Evolutionary conservation across 352 stramenopile genomes (phyloP).

Genomic region (Globisporangium radiosum): DNA sequence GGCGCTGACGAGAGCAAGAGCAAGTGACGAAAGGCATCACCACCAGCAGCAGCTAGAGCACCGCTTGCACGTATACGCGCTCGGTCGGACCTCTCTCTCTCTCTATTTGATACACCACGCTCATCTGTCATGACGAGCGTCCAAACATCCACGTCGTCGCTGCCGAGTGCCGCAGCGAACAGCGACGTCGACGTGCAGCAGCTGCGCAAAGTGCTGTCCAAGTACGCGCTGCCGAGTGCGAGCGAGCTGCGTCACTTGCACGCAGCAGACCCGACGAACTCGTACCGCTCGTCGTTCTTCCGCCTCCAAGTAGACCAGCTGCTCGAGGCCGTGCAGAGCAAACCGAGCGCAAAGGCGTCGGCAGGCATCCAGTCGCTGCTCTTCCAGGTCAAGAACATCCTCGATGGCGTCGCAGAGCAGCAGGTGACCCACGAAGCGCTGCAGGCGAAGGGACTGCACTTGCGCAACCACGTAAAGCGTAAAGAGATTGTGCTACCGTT

Average conservation of each 20-base stretch:
- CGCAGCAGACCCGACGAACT: slow-evolving; percentile 62
- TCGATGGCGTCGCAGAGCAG: slow-evolving; percentile 54
- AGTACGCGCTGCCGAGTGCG: slow-evolving; percentile 87
- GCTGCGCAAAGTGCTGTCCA: slow-evolving; percentile 71
- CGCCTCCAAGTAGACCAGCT: slow-evolving; percentile 84
- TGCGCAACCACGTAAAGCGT: slow-evolving; percentile 72
- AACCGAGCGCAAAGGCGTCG: slow-evolving; percentile 37
- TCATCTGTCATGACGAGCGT: slow-evolving; percentile 9
- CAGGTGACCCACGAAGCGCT: slow-evolving; percentile 74
- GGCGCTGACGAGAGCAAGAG: neutral
- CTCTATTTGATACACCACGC: neutral
- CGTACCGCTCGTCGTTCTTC: slow-evolving; percentile 81
- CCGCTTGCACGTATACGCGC: neutral
- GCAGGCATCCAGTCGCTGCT: slow-evolving; percentile 61
- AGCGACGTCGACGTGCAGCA: slow-evolving; percentile 35
- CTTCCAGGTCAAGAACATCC: slow-evolving; percentile 74
- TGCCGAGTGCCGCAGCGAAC: slow-evolving; percentile 4
- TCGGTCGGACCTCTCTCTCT: neutral
- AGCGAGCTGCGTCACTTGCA: slow-evolving; percentile 78
- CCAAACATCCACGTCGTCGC: slow-evolving; percentile 3
- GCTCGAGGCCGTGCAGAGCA: slow-evolving; percentile 57
- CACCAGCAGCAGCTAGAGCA: neutral
- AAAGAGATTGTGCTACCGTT: slow-evolving; percentile 88
- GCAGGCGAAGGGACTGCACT: slow-evolving; percentile 38
- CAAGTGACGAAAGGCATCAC: neutral